Base-by-base conservation (phyloP, 2,329 filamentous ascomycete species). In the Cladophialophora chaetospira region DNA sequence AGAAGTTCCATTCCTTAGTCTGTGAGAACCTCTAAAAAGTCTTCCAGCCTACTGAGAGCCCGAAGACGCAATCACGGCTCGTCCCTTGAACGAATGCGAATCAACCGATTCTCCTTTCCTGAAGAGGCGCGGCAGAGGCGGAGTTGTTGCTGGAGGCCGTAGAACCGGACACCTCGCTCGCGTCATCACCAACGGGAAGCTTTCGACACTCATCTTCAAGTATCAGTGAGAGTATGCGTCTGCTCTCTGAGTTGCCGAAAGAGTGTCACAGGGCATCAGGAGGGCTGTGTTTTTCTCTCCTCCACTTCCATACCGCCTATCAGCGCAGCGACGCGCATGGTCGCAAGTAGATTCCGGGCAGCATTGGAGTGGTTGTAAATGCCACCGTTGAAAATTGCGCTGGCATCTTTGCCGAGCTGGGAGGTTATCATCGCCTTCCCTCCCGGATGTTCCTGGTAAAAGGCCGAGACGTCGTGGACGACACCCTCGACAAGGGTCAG, bases 381-480 rank as follows among this genome's bases (percentile, higher is more conserved):
- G 76, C 90, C 90, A 63, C 90, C 90, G 74, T 94, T 94, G 83
- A 95, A 95, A 76, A 92, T 90, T 66, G 89, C 88, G n/a, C 90
- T 94, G 53, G 89, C 89, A 63, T 95, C 90, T 79, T 93, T 94
- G 72, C 90, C 90, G 55, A 95, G 83, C 49, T 86, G 88, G 25
- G 87, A 88, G 65, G 78, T 84, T 77, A 95, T 94, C 77, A 94
- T 87, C 38, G 88, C 88, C 79, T 89, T 90, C 70, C 90, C 90
- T 80, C 90, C 90, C 13, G 90, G 90, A 74, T 95, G 90, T 68
- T 92, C 88, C 74, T 89, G 88, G 78, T 94, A 88, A 75, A 95
- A 95, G 71, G 88, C 81, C 66, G 83, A 83, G 19, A 94, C 85
- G 68, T 95, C 90, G 76, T 95, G 90, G 55, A 95, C 87, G 63